A percentile compares a stretch with the other conserved stretches of the same genome.
Evolutionary conservation across 1,284 basidiomycete species (phyloP).

Genomic region (Tilletia indica): DNA sequence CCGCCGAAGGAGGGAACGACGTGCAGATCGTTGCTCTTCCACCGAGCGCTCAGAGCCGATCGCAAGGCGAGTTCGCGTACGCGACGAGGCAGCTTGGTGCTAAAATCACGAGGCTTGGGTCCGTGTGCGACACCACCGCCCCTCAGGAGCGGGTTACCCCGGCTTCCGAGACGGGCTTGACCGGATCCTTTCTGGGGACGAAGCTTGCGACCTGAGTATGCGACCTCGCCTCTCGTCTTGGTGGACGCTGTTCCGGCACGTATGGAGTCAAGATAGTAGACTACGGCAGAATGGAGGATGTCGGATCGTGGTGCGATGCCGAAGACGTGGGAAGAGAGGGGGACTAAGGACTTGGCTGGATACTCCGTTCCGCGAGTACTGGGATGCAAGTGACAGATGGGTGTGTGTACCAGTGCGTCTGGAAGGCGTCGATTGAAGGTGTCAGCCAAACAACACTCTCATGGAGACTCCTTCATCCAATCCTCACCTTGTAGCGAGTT

Average conservation of each 20-base stretch:
- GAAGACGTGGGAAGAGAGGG: slow-evolving; percentile 80
- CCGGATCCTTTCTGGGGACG: slow-evolving; percentile 89
- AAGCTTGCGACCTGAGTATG: slow-evolving; percentile 82
- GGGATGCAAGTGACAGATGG: background rate
- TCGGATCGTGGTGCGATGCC: slow-evolving; percentile 77
- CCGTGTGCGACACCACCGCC: slow-evolving; percentile 91
- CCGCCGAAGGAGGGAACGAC: slow-evolving; percentile 65
- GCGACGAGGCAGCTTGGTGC: slow-evolving; percentile 83
- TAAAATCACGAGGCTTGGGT: slow-evolving; percentile 84
- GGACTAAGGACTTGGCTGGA: slow-evolving; percentile 62
- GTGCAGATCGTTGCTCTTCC: slow-evolving; percentile 72
- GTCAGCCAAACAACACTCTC: too few relatives aligned
- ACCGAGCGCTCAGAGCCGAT: slow-evolving; percentile 77
- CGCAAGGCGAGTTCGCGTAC: slow-evolving; percentile 89
- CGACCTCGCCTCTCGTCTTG: slow-evolving; percentile 85
- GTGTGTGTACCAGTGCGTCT: background rate
- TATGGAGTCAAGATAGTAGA: slow-evolving; percentile 81
- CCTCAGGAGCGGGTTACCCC: slow-evolving; percentile 80
- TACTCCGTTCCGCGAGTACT: background rate
- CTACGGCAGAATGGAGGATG: slow-evolving; percentile 87
- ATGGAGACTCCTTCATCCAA: too few relatives aligned
- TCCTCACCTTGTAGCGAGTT: background rate
- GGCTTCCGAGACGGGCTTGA: slow-evolving; percentile 82
- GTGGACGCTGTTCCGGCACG: slow-evolving; percentile 87
- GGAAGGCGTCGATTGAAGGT: background rate